Percentiles rank a stretch among this genome's conserved stretches.
Conservation (phyloP, 352 stramenopile species). For the Pythium oligandrum region DNA sequence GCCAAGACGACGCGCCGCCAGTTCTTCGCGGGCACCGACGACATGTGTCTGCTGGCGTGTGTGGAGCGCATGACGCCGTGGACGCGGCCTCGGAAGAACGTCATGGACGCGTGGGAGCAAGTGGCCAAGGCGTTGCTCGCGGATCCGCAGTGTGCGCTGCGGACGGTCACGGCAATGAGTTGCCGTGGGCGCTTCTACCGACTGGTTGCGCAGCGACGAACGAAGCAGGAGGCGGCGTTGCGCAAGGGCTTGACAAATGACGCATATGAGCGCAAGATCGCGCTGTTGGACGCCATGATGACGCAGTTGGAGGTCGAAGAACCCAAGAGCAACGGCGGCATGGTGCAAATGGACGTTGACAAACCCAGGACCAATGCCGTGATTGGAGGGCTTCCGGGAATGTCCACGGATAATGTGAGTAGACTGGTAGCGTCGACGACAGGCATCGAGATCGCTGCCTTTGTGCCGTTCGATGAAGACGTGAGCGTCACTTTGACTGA, state of each 20-base stretch:
- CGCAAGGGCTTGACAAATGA: slow-evolving; percentile 3
- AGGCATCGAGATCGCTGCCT: too few species aligned
- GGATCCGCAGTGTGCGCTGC: slow-evolving; percentile 5
- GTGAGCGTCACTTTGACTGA: too few species aligned
- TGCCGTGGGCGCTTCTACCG: slow-evolving; percentile 14
- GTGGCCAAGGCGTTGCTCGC: slow-evolving; percentile 12
- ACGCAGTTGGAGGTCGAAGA: slow-evolving; percentile 10
- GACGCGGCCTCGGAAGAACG: slow-evolving; percentile 3
- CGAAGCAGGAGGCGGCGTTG: slow-evolving; percentile 13
- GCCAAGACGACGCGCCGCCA: slow-evolving; percentile 1
- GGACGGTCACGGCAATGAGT: slow-evolving; percentile 1
- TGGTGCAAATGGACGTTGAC: slow-evolving; percentile 8
- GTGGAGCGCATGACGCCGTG: slow-evolving; percentile 11
- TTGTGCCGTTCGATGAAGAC: too few species aligned
- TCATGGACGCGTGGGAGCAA: slow-evolving; percentile 18
- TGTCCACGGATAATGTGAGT: too few species aligned
- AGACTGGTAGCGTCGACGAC: too few species aligned
- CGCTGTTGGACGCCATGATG: slow-evolving; percentile 12
- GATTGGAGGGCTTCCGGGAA: too few species aligned
- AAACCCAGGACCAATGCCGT: neutral
- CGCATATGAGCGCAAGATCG: slow-evolving; percentile 7
- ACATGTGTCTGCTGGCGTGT: slow-evolving; percentile 12
- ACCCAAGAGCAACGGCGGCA: slow-evolving; percentile 7
- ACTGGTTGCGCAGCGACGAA: slow-evolving; percentile 14
- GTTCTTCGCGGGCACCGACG: slow-evolving; percentile 10